Evolutionary conservation across 805 yeast species (phyloP).

Genomic region (Suhomyces kilbournensis): DNA sequence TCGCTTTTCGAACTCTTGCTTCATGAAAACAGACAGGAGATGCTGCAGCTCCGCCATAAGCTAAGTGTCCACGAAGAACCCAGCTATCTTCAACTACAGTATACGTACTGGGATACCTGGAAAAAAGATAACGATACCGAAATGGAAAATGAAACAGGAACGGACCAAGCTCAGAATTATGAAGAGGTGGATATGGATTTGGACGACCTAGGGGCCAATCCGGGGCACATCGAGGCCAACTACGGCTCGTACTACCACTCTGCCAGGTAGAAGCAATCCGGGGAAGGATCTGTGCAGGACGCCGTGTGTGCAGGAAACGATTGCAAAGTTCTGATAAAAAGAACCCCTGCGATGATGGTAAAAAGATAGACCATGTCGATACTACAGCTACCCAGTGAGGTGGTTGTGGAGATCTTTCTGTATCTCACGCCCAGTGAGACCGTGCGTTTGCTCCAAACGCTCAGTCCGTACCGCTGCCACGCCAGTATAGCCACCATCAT

Average conservation of each 20-base stretch:
- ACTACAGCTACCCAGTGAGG: constrained; percentile 17
- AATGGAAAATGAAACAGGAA: neutral
- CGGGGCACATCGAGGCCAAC: constrained; percentile 11
- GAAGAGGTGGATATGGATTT: neutral
- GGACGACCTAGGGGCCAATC: neutral
- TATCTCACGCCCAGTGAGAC: constrained; percentile 7
- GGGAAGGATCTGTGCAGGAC: neutral
- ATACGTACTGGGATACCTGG: neutral
- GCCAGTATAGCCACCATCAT: neutral
- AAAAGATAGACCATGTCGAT: neutral
- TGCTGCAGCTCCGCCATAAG: constrained; percentile 12
- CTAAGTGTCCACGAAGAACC: neutral
- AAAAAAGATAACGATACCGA: neutral
- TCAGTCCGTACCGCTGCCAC: neutral
- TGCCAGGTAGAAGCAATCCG: neutral
- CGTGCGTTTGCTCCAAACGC: constrained; percentile 3
- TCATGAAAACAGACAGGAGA: constrained; percentile 26
- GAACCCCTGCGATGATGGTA: neutral
- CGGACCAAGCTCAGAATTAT: no score
- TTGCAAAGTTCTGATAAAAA: neutral
- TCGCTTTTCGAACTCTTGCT: constrained; percentile 25
- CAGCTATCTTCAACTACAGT: neutral
- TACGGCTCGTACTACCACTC: constrained; percentile 19
- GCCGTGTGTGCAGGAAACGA: neutral
- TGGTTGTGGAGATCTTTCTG: constrained; percentile 13